These are phyloP conservation scores for Raffaelea ambrosiae DNA, from an alignment of 2,329 filamentous ascomycete species.

Conservation along the genomic window DNA sequence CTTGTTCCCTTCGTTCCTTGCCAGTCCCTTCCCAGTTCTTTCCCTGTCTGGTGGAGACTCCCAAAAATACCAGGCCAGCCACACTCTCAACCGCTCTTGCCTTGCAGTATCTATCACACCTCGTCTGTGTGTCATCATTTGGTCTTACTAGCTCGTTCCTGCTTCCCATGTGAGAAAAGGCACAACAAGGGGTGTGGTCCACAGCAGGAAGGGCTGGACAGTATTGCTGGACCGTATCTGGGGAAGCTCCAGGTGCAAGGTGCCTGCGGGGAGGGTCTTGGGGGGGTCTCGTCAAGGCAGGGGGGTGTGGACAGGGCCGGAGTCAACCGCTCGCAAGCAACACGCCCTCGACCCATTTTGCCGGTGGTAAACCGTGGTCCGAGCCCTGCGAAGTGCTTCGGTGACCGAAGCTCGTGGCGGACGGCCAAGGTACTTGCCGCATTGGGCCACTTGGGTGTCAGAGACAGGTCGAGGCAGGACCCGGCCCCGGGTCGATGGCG, in stretches of 20 bases:
- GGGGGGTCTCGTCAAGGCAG: too few species aligned
- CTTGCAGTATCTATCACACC: background rate
- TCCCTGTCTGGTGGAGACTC: background rate
- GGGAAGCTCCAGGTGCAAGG: too few species aligned
- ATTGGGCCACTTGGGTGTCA: constrained; percentile 18
- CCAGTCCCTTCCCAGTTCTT: too few species aligned
- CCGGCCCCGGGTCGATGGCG: constrained; percentile 3
- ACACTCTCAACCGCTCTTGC: background rate
- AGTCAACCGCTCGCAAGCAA: background rate
- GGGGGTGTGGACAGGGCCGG: constrained; percentile 8
- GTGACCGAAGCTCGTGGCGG: constrained; percentile 33
- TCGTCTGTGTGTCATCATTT: background rate
- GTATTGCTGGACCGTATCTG: too few species aligned
- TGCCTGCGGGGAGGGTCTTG: too few species aligned
- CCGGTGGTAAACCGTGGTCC: constrained; percentile 23
- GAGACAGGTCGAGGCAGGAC: background rate
- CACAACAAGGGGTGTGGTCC: too few species aligned
- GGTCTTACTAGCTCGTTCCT: background rate
- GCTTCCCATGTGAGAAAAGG: constrained; percentile 5
- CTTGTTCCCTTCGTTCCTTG: too few species aligned
- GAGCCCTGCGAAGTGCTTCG: constrained; percentile 28
- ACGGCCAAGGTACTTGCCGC: constrained; percentile 27
- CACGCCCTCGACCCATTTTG: constrained; percentile 20
- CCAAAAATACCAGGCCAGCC: constrained; percentile 17
- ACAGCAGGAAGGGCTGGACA: too few species aligned